A percentile compares a stretch with the other conserved stretches of the same genome.
Conservation (phyloP, 2,329 filamentous ascomycete genomes). For the Zymoseptoria ardabiliae region DNA sequence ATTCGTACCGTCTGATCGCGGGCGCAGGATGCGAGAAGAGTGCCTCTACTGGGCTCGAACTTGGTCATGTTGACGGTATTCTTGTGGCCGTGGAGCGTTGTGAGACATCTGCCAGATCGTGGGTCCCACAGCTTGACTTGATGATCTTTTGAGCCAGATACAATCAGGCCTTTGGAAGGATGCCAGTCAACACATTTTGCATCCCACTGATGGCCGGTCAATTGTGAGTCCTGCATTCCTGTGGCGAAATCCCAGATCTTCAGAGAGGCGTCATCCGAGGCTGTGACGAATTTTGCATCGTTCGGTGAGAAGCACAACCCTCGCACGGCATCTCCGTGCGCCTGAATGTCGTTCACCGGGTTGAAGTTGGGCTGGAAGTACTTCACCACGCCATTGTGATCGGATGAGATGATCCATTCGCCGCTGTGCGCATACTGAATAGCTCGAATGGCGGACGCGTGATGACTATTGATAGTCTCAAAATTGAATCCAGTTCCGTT, state of each 20-base stretch:
- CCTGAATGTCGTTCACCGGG: conserved; percentile 90
- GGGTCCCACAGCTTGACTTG: conserved; percentile 97
- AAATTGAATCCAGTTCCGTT: conserved; percentile 99
- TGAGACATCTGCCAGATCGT: conserved; percentile 80
- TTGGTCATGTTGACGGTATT: conserved; percentile 90
- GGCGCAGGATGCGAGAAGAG: conserved; percentile 83
- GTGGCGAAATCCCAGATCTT: conserved; percentile 96
- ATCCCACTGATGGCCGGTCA: conserved; percentile 96
- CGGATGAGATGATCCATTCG: conserved; percentile 93
- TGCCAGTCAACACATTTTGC: conserved; percentile 98
- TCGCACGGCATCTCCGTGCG: conserved; percentile 80
- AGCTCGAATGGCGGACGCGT: conserved; percentile 78
- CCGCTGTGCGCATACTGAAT: conserved; percentile 88
- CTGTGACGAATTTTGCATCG: conserved; percentile 92
- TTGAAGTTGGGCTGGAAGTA: conserved; percentile 99
- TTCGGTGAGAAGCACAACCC: conserved; percentile 91
- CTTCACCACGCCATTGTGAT: conserved; percentile 91
- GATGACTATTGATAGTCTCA: conserved; percentile 97
- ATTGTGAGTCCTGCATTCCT: conserved; percentile 70
- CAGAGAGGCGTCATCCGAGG: conserved; percentile 84
- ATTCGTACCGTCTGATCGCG: conserved; percentile 88
- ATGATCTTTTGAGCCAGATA: conserved; percentile 96
- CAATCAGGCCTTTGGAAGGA: conserved; percentile 84
- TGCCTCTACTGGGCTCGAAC: conserved; percentile 79
- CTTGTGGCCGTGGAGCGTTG: conserved; percentile 92